Evolutionary conservation across 305 asterid genomes (phyloP).

Genomic region (Solanum hybrid): DNA sequence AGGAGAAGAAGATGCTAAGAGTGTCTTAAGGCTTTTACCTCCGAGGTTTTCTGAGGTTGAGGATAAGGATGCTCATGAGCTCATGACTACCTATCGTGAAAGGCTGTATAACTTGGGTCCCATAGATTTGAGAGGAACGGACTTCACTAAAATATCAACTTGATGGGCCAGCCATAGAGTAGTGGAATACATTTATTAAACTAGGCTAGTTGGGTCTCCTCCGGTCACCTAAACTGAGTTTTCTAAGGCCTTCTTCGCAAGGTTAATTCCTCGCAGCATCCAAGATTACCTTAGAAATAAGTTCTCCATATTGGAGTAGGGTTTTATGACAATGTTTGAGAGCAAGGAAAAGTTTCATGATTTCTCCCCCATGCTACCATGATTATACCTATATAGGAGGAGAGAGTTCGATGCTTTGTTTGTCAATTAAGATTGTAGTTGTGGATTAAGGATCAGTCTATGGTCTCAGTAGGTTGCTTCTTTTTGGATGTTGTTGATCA

Average conservation of each 20-base stretch:
- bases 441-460: neutral
- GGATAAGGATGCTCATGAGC: too few species aligned
- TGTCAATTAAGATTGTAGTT: too few species aligned
- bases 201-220: too few species aligned
- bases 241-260: neutral
- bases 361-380: neutral
- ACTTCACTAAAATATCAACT: neutral
- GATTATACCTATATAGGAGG: neutral
- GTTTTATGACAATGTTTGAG: neutral
- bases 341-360: neutral
- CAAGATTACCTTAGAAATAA: neutral
- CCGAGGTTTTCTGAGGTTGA: neutral
- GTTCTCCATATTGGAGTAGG: neutral
- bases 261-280: neutral
- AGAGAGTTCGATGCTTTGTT: neutral
- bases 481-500: neutral
- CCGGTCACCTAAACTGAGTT: neutral
- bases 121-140: neutral
- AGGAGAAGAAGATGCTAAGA: neutral
- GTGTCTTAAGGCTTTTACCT: neutral
- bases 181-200: too few species aligned
- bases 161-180: neutral
- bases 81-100: neutral
- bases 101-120: neutral
- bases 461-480: neutral